Evolutionary conservation across 2,329 filamentous ascomycete species (phyloP).

Genomic region (Colletotrichum eleusines): DNA sequence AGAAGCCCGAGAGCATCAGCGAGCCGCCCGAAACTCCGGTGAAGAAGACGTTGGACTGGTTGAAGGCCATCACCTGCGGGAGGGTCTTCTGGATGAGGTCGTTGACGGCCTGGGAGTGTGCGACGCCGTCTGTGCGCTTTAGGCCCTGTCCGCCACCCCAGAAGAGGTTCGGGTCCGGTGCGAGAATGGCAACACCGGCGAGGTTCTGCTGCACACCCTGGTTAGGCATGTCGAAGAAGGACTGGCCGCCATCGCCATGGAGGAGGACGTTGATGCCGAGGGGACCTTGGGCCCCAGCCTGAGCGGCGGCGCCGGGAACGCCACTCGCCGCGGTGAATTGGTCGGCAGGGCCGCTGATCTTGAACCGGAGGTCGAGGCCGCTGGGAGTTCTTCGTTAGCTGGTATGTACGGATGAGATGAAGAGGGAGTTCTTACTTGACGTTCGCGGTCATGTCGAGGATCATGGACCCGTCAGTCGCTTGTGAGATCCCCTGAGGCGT

Average conservation of each 20-base stretch:
- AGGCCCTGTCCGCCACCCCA: slow-evolving; percentile 68
- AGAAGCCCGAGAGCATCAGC: slow-evolving; percentile 67
- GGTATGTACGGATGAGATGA: neutral
- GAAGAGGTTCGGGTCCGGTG: slow-evolving; percentile 66
- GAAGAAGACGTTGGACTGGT: slow-evolving; percentile 65
- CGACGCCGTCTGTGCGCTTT: slow-evolving; percentile 66
- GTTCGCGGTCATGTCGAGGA: slow-evolving; percentile 65
- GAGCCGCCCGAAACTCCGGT: slow-evolving; percentile 68
- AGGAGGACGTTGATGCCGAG: slow-evolving; percentile 69
- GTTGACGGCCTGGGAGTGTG: slow-evolving; percentile 67
- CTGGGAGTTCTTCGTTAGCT: slow-evolving; percentile 48
- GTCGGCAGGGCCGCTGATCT: slow-evolving; percentile 65
- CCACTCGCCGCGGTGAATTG: slow-evolving; percentile 64
- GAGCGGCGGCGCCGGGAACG: slow-evolving; percentile 51
- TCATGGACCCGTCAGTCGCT: slow-evolving; percentile 66
- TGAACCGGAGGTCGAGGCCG: slow-evolving; percentile 66
- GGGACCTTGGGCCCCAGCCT: slow-evolving; percentile 47
- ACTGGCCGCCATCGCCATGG: slow-evolving; percentile 70
- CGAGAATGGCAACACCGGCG: slow-evolving; percentile 65
- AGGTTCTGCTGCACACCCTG: slow-evolving; percentile 63
- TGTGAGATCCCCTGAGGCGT: slow-evolving; percentile 53
- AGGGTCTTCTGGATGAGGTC: slow-evolving; percentile 63
- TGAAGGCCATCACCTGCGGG: slow-evolving; percentile 65
- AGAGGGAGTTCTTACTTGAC: slow-evolving; percentile 59
- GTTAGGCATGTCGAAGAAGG: slow-evolving; percentile 70